phyloP scores from a whole-genome alignment of 257 asterid species.

The Gentiana macrophylla region DNA sequence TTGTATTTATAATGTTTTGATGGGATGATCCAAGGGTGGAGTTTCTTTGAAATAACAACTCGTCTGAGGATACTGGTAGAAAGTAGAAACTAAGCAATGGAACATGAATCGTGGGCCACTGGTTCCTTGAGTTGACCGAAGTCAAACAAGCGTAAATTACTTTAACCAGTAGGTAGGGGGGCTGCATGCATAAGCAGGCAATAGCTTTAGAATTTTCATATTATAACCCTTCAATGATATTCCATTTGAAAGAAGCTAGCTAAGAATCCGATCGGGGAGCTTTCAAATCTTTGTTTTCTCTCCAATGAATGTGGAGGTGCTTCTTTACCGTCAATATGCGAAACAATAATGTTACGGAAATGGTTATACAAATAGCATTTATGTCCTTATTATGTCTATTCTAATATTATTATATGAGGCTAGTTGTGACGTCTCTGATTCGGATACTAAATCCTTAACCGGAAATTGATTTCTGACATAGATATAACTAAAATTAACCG shows the following conservation, averaged over 20 bases:
- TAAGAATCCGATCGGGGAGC: neutral
- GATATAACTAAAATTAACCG: no score
- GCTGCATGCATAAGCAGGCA: neutral
- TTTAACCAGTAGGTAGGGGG: neutral
- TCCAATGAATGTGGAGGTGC: no score
- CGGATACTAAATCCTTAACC: no score
- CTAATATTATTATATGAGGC: no score
- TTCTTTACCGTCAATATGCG: no score
- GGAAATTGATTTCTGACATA: no score
- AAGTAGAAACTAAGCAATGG: slow-evolving; percentile 24
- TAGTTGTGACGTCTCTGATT: no score
- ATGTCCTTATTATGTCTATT: no score
- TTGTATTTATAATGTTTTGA: slow-evolving; percentile 28
- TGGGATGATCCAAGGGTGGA: slow-evolving; percentile 28
- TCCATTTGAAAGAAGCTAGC: neutral
- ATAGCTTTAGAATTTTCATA: slow-evolving; percentile 6
- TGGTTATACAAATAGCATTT: no score
- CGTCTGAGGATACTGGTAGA: neutral
- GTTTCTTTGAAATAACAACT: slow-evolving; percentile 13
- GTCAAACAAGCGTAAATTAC: slow-evolving; percentile 6
- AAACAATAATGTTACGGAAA: no score
- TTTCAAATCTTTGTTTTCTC: no score
- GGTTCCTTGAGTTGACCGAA: slow-evolving; percentile 32
- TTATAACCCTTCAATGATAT: slow-evolving; percentile 1
- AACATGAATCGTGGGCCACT: slow-evolving; percentile 35